phyloP scores from a whole-genome alignment of 164 flowering plant species.

The Chloranthus sessilifolius region DNA sequence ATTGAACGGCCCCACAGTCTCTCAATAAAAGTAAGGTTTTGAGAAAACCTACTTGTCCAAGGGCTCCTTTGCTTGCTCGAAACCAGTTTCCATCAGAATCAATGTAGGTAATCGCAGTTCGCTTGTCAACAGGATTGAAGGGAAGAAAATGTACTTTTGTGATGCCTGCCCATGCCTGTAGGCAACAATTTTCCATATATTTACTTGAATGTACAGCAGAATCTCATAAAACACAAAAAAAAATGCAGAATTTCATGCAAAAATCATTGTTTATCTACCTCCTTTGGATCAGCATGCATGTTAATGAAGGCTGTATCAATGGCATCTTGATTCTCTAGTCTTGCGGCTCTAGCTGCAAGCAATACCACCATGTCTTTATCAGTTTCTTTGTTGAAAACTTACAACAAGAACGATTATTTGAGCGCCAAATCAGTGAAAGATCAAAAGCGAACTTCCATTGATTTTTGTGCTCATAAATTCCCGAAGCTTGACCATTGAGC shows the following conservation, averaged over 20 bases:
- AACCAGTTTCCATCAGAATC: slow-evolving; percentile 73
- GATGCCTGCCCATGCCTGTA: slow-evolving; percentile 74
- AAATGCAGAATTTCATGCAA: slow-evolving; percentile 1
- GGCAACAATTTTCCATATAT: not conserved
- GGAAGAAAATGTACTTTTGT: slow-evolving; percentile 81
- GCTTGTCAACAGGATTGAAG: slow-evolving; percentile 86
- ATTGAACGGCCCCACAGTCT: too few relatives aligned
- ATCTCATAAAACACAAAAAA: too few relatives aligned
- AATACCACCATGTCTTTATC: slow-evolving; percentile 61
- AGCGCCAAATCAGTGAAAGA: too few relatives aligned
- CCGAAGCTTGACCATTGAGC: too few relatives aligned
- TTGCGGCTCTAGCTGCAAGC: slow-evolving; percentile 82
- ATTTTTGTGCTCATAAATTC: too few relatives aligned
- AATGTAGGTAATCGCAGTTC: slow-evolving; percentile 82
- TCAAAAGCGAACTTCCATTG: too few relatives aligned
- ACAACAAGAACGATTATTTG: too few relatives aligned
- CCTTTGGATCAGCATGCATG: slow-evolving; percentile 90
- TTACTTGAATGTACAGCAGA: too few relatives aligned
- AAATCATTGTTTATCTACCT: slow-evolving; percentile 41
- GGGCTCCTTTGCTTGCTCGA: slow-evolving; percentile 94
- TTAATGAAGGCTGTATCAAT: slow-evolving; percentile 76
- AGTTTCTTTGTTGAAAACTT: slow-evolving; percentile 65
- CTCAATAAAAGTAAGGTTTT: too few relatives aligned
- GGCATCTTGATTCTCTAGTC: slow-evolving; percentile 90
- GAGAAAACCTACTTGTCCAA: slow-evolving; percentile 59